A percentile compares a stretch with the other conserved stretches of the same genome.
phyloP scores from a whole-genome alignment of 371 early-diverging fungal species.

The Cokeromyces recurvatus region DNA sequence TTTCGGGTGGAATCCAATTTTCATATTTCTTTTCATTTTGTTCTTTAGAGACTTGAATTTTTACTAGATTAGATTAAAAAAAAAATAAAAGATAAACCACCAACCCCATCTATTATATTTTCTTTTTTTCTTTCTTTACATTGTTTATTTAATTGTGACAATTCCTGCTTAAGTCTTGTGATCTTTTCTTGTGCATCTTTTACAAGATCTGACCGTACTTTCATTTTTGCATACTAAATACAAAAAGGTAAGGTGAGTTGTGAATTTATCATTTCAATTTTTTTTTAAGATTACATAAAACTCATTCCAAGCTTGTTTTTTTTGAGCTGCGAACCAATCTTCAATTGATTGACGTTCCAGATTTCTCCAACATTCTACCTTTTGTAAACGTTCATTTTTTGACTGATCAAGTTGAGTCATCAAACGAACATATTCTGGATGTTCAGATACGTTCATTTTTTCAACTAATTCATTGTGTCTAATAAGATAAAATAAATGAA shows the following conservation, averaged over 20 bases:
- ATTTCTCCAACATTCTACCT: conserved; percentile 19
- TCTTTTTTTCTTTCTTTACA: conserved; percentile 8
- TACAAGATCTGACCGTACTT: conserved; percentile 14
- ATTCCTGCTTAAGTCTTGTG: conserved; percentile 15
- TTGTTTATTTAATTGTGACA: conserved; percentile 13
- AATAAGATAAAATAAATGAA: too few relatives aligned
- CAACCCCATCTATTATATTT: not conserved
- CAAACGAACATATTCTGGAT: conserved; percentile 24
- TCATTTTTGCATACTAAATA: conserved; percentile 15
- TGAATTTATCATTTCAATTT: not conserved
- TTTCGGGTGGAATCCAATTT: conserved; percentile 29
- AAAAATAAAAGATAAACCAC: not conserved
- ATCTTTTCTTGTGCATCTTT: conserved; percentile 13
- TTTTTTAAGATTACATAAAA: conserved; percentile 32
- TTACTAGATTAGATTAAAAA: not conserved
- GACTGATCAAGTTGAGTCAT: conserved; percentile 22
- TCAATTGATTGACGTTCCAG: conserved; percentile 17
- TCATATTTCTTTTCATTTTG: conserved; percentile 10
- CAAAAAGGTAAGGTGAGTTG: too few relatives aligned
- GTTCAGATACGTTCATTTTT: conserved; percentile 13
- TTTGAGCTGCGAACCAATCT: conserved; percentile 29
- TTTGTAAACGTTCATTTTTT: conserved; percentile 14
- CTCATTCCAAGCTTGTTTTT: conserved; percentile 26
- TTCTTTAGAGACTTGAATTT: conserved; percentile 5
- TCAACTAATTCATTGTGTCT: conserved; percentile 3